These are phyloP conservation scores for Pythium guiyangense DNA, from an alignment of 352 stramenopile species.

Conservation along the genomic window DNA sequence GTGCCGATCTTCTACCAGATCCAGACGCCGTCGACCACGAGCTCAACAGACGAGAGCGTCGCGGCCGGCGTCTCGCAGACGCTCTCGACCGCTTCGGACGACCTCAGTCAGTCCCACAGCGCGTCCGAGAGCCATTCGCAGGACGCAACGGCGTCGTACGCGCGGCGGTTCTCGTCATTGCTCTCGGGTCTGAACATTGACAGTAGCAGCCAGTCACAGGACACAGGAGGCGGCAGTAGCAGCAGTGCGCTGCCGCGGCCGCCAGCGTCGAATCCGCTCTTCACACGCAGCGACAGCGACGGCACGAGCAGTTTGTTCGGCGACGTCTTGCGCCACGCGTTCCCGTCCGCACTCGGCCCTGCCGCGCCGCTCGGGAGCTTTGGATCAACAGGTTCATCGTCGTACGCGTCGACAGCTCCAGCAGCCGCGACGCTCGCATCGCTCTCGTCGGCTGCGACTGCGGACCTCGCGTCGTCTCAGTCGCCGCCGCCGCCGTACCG, in stretches of 20 bases:
- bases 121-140: neutral
- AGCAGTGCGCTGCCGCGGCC: constrained; percentile 17
- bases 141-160: constrained; percentile 13
- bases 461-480: constrained; percentile 6
- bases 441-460: constrained; percentile 10
- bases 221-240: neutral
- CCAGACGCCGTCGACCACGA: constrained; percentile 15
- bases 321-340: constrained; percentile 44
- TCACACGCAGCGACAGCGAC: constrained; percentile 54
- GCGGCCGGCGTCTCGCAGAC: constrained; percentile 17
- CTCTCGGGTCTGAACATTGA: constrained; percentile 29
- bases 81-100: constrained; percentile 27
- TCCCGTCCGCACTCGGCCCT: constrained; percentile 22
- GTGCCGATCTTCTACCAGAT: constrained; percentile 79
- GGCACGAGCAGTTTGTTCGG: constrained; percentile 29
- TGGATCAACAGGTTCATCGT: constrained; percentile 14
- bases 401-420: constrained; percentile 25
- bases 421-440: constrained; percentile 8
- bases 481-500: constrained; percentile 21
- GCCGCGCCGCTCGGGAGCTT: constrained; percentile 21
- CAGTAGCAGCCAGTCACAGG: neutral
- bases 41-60: constrained; percentile 31
- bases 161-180: constrained; percentile 22
- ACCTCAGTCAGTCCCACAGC: constrained; percentile 16
- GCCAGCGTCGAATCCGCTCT: constrained; percentile 45